These are phyloP conservation scores for Maudiozyma turicensis DNA, from an alignment of 805 yeast genomes.

Conservation along the genomic window DNA sequence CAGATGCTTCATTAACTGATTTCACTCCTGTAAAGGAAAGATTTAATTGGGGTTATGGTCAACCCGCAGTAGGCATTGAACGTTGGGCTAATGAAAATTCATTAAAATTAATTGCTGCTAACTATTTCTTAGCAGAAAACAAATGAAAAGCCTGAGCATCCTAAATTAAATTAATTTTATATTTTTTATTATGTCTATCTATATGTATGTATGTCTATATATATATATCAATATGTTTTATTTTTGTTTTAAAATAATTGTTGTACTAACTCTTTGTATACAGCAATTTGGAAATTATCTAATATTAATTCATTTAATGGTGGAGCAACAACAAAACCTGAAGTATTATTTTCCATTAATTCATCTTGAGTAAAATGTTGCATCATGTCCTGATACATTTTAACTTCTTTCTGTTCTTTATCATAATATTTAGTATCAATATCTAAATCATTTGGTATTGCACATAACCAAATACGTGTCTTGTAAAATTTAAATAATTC, in stretches of 20 bases:
- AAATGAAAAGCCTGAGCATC: conserved; percentile 4
- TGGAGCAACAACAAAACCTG: conserved; percentile 17
- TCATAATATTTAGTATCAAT: conserved; percentile 26
- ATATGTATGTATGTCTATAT: not conserved
- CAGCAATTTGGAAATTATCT: conserved; percentile 31
- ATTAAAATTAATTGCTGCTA: conserved; percentile 60
- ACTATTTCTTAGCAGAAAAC: conserved; percentile 77
- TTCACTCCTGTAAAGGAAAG: conserved; percentile 21
- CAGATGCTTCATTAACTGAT: conserved; percentile 11
- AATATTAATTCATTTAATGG: conserved; percentile 24
- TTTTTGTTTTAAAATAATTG: conserved; percentile 11
- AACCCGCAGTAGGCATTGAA: conserved; percentile 66
- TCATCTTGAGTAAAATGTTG: conserved; percentile 23
- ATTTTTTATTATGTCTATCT: not conserved
- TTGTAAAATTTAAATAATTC: conserved; percentile 69
- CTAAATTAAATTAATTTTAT: not conserved
- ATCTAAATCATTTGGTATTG: conserved; percentile 37
- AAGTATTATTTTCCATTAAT: conserved; percentile 13
- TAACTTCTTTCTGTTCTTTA: conserved; percentile 23
- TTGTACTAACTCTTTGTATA: conserved; percentile 26
- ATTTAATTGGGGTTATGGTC: conserved; percentile 70
- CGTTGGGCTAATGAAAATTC: conserved; percentile 61
- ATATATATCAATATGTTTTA: not conserved
- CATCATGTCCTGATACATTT: conserved; percentile 29
- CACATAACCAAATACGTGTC: conserved; percentile 78